Conservation (phyloP, 2,329 filamentous ascomycete genomes). For the Colletotrichum sp. region DNA sequence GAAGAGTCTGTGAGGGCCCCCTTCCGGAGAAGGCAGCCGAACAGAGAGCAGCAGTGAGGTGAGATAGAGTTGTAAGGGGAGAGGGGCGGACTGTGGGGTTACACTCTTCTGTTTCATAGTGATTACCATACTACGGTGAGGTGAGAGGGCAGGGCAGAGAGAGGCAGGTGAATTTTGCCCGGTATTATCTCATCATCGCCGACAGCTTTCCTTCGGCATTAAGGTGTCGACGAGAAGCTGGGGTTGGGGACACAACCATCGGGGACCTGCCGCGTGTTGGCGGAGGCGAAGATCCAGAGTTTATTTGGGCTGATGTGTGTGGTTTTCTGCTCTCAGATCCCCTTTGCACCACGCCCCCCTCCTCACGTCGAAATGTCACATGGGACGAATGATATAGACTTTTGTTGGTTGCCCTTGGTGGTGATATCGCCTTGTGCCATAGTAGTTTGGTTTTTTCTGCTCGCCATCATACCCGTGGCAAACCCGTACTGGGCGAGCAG, state of each 20-base stretch:
- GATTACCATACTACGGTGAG: background rate
- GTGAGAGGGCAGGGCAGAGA: background rate
- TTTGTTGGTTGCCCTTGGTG: background rate
- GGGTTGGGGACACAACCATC: background rate
- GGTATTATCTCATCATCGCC: background rate
- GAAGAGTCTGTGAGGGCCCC: background rate
- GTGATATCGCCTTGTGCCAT: background rate
- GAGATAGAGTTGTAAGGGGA: background rate
- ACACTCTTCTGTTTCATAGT: background rate
- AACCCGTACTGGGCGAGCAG: background rate
- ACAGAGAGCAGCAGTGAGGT: background rate
- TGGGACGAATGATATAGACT: background rate
- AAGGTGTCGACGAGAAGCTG: background rate
- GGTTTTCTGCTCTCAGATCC: background rate
- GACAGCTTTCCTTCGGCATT: background rate
- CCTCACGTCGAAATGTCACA: background rate
- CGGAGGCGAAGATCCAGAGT: background rate
- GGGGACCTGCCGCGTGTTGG: background rate
- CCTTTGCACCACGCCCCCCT: background rate
- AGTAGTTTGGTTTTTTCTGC: background rate
- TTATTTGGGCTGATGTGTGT: background rate
- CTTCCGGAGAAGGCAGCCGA: background rate
- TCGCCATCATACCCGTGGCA: background rate
- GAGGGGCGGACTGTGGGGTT: background rate
- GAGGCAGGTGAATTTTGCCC: background rate